Conservation (phyloP, 495 filamentous ascomycete species). For the Neurospora pannonica region DNA sequence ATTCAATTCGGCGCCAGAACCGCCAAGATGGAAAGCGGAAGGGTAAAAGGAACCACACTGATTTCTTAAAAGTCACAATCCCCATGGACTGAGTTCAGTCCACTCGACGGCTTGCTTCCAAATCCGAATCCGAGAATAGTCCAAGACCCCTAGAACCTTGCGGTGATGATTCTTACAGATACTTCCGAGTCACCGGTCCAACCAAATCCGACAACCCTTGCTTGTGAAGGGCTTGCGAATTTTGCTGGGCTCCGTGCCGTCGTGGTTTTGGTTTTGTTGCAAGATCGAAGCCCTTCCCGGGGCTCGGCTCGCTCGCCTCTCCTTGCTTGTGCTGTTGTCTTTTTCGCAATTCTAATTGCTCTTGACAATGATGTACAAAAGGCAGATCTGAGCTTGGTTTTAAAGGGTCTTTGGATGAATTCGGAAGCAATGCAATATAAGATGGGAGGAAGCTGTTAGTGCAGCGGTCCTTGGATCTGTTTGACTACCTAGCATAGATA, state of each 20-base stretch:
- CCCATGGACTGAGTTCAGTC: conserved; percentile 1
- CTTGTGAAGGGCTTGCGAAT: background rate
- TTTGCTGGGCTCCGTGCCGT: conserved; percentile 5
- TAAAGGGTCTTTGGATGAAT: background rate
- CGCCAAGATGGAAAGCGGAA: conserved; percentile 73
- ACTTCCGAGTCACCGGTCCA: conserved; percentile 44
- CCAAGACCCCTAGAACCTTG: conserved; percentile 14
- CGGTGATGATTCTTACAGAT: conserved; percentile 51
- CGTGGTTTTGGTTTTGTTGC: conserved; percentile 18
- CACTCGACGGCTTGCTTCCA: background rate
- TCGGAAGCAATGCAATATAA: background rate
- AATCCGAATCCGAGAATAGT: background rate
- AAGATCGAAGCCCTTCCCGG: conserved; percentile 15
- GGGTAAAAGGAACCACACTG: conserved; percentile 56
- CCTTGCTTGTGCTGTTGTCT: conserved; percentile 9
- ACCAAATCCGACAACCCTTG: conserved; percentile 5
- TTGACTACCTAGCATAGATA: background rate
- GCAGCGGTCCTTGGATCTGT: background rate
- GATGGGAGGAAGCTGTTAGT: background rate
- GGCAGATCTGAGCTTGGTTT: conserved; percentile 36
- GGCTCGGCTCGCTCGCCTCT: background rate
- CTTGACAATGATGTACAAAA: conserved; percentile 34
- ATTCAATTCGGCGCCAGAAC: conserved; percentile 83
- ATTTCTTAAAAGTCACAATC: conserved; percentile 22
- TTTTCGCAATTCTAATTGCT: background rate